These are phyloP conservation scores for Moesziomyces globuligerus DNA, from an alignment of 1,284 basidiomycete genomes.

Conservation along the genomic window DNA sequence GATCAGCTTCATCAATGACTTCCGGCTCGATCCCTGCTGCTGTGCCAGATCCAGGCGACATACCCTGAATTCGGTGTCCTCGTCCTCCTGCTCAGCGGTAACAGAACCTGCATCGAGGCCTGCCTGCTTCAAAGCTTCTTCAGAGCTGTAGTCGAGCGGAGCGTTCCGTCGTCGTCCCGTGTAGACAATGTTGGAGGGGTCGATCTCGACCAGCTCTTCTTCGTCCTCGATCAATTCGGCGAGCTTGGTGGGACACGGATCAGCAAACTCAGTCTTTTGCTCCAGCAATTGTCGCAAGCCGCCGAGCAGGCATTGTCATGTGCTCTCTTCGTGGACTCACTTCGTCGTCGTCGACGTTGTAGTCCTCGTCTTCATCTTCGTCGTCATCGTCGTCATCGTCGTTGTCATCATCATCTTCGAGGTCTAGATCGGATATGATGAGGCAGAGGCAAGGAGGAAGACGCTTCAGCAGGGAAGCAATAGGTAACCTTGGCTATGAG, in stretches of 20 bases:
- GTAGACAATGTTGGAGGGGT: slow-evolving; percentile 50
- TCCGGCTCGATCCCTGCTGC: background rate
- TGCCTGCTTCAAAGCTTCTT: slow-evolving; percentile 55
- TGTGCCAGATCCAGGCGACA: too few species aligned
- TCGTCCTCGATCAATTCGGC: slow-evolving; percentile 49
- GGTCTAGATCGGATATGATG: background rate
- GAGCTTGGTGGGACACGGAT: slow-evolving; percentile 28
- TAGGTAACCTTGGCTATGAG: too few species aligned
- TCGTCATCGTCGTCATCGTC: slow-evolving; percentile 39
- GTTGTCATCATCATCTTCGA: slow-evolving; percentile 29
- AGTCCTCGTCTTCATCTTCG: slow-evolving; percentile 38
- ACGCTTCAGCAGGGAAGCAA: too few species aligned
- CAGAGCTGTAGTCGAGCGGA: slow-evolving; percentile 56
- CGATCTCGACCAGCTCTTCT: slow-evolving; percentile 51
- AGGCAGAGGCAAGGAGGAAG: background rate
- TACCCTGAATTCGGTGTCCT: slow-evolving; percentile 53
- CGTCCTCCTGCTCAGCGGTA: slow-evolving; percentile 41
- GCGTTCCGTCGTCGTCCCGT: slow-evolving; percentile 49
- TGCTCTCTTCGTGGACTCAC: slow-evolving; percentile 5
- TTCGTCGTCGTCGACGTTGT: slow-evolving; percentile 43
- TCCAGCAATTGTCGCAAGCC: too few species aligned
- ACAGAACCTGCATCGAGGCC: slow-evolving; percentile 35
- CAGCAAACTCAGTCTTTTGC: too few species aligned
- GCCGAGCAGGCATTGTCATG: too few species aligned
- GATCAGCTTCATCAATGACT: slow-evolving; percentile 1